Evolutionary conservation across 805 yeast genomes (phyloP), one percentile per base, ranked within the genome.

Genomic region (Martiniozyma abietophila): DNA sequence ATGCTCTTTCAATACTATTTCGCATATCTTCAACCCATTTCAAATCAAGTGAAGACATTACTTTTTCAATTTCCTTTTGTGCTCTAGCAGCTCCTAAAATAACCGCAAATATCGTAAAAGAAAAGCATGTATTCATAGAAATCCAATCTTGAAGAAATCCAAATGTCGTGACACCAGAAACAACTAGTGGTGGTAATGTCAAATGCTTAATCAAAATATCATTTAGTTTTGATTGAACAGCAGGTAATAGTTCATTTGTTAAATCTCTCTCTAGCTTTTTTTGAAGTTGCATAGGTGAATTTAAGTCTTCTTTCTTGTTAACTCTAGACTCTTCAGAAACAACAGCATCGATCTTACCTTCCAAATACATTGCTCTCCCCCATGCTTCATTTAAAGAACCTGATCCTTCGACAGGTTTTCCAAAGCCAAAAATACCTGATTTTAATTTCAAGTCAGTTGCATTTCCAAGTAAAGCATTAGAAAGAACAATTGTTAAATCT

Each of bases 331-430:
- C n/a, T n/a, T n/a, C 24, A 3, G 47, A 34, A 21, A 50, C 42
- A 17, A 51, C 32, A 11, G 46, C 43, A 39, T 53, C 59, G 14
- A 56, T 50, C 34, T 43, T 49, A 16, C 62, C 61, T 31, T 51
- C 53, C 8, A 58, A 41, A 27, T 56, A 52, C 27, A 49, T 47
- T 31, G 52, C 44, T 18, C 47, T 46, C 5, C 48, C 43, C 7
- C 40, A 40, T 12, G 57, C 44, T 12, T 53, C 51, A 19, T 42
- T 32, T 20, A 56, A 41, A 11, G 58, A 48, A 5, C 61, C 61
- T 38, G 53, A 54, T 29, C 55, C 51, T 38, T 45, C 47, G 18
- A 47, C 49, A 10, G 43, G 40, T 4, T 42, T 38, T 28, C 46
- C 45, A 23, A 53, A 53, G n/a, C n/a, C n/a, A 6, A 32, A 8